Evolutionary conservation across 2,329 filamentous ascomycete species (phyloP), one percentile per base, ranked within the genome.

Genomic region (Botryosphaeria dothidea): DNA sequence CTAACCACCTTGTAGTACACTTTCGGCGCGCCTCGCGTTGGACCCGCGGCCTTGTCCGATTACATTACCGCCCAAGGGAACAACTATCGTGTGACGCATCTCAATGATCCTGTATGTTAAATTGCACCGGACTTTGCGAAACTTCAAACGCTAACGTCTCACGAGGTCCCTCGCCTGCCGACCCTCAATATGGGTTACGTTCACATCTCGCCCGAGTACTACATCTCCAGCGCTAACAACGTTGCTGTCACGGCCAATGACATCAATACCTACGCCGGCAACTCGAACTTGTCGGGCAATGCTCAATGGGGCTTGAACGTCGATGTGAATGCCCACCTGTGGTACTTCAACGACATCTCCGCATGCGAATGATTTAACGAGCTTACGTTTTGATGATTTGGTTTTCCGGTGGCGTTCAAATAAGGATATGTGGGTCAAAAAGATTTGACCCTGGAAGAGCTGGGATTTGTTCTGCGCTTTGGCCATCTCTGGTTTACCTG

Each of bases 191-290:
- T 89, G 62, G 84, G 85, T 41, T 92, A 87, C 79, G 79, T 83
- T 36, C 90, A 92, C 75, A 85, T 86, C 17, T 85, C 81, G 13
- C 88, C 90, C 1, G 90, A 92, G 80, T 91, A 88, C 77, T 92
- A 75, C 58, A 71, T 79, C 52, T 69, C 70, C 0, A 73, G 62
- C 2, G 72, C 67, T 0, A 76, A 75, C 31, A 45, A 66, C 4
- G 72, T 65, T 0, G 34, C 56, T n/a, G 70, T 72, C 1, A 70
- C 66, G 7, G 46, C 67, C 1, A 67, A 65, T 0, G 75, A 77
- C 65, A 48, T 77, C 0, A 65, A 67, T 3, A 66, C 71, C 4
- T 66, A 68, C n/a, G 67, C 63, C 0, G 74, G 71, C 0, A 68
- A 64, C 1, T 9, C 72, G 34, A 72, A 74, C 31, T 36, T 71